phyloP scores from a whole-genome alignment of 2,329 filamentous ascomycete species.

The Epicoccum sorghinum region DNA sequence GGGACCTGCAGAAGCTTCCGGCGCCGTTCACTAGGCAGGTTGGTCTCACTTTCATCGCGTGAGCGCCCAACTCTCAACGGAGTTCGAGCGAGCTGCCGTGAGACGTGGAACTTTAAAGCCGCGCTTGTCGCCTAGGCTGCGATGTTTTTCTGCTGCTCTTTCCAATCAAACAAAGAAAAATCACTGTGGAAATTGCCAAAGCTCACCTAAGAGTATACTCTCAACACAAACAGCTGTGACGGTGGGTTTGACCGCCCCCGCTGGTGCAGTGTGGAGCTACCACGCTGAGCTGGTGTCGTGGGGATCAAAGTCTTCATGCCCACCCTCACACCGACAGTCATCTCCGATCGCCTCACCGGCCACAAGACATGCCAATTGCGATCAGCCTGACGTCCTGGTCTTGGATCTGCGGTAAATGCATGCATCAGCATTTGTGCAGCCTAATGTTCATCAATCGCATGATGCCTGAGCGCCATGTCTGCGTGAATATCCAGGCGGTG shows the following conservation, averaged over 20 bases:
- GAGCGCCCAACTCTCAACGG: slow-evolving; percentile 1
- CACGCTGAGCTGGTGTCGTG: background rate
- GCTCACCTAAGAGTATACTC: slow-evolving; percentile 1
- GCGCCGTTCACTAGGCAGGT: slow-evolving; percentile 19
- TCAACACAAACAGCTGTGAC: background rate
- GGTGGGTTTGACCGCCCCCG: slow-evolving; percentile 1
- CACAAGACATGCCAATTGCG: background rate
- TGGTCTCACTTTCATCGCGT: slow-evolving; percentile 13
- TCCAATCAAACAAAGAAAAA: slow-evolving; percentile 1
- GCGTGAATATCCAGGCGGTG: too few species aligned
- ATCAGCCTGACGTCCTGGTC: background rate
- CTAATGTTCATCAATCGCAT: too few species aligned
- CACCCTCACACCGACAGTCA: background rate
- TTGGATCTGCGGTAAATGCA: too few species aligned
- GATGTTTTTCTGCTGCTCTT: background rate
- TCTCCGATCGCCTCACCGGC: background rate
- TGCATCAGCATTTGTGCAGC: too few species aligned
- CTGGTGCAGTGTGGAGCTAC: background rate
- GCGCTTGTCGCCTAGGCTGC: slow-evolving; percentile 1
- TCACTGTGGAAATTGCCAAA: background rate
- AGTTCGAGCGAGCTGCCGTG: slow-evolving; percentile 7
- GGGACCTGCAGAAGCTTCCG: slow-evolving; percentile 28
- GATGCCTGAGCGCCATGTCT: too few species aligned
- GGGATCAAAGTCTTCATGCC: background rate
- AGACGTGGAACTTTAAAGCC: slow-evolving; percentile 4